Conservation (phyloP, 164 flowering plant genomes). For the Litsea cubeba region DNA sequence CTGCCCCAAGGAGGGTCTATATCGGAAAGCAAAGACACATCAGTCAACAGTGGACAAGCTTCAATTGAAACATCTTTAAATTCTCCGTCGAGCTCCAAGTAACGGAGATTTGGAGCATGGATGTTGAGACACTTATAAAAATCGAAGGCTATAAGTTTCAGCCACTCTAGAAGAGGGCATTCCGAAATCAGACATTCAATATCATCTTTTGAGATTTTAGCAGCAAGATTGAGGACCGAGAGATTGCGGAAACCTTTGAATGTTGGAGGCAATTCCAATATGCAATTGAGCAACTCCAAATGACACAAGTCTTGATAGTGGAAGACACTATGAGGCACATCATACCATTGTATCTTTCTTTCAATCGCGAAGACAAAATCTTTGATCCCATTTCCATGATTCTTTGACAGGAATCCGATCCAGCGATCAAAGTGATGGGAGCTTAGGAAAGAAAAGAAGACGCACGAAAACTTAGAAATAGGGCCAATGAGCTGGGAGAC, state of each 20-base stretch:
- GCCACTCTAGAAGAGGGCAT: too few relatives aligned
- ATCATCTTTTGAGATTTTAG: too few relatives aligned
- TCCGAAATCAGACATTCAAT: too few relatives aligned
- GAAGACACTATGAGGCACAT: slow-evolving; percentile 45
- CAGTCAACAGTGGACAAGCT: too few relatives aligned
- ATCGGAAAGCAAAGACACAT: too few relatives aligned
- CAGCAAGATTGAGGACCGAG: slow-evolving; percentile 48
- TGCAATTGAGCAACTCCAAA: slow-evolving; percentile 47
- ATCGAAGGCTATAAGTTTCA: too few relatives aligned
- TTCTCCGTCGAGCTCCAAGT: too few relatives aligned
- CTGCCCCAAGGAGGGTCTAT: too few relatives aligned
- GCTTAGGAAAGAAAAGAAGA: slow-evolving; percentile 31
- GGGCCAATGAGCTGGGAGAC: slow-evolving; percentile 51
- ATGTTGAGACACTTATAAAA: too few relatives aligned
- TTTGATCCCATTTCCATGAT: slow-evolving; percentile 29
- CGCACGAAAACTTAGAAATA: slow-evolving; percentile 45
- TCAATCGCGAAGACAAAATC: slow-evolving; percentile 40
- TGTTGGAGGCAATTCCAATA: slow-evolving; percentile 32
- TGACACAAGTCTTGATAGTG: slow-evolving; percentile 29
- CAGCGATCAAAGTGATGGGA: slow-evolving; percentile 47
- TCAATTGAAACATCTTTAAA: too few relatives aligned
- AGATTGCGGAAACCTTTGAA: slow-evolving; percentile 43
- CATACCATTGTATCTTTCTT: slow-evolving; percentile 35
- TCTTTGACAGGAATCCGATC: slow-evolving; percentile 37
- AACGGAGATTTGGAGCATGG: too few relatives aligned